Evolutionary conservation across 257 asterid species (phyloP).

Genomic region (Verbena officinalis): DNA sequence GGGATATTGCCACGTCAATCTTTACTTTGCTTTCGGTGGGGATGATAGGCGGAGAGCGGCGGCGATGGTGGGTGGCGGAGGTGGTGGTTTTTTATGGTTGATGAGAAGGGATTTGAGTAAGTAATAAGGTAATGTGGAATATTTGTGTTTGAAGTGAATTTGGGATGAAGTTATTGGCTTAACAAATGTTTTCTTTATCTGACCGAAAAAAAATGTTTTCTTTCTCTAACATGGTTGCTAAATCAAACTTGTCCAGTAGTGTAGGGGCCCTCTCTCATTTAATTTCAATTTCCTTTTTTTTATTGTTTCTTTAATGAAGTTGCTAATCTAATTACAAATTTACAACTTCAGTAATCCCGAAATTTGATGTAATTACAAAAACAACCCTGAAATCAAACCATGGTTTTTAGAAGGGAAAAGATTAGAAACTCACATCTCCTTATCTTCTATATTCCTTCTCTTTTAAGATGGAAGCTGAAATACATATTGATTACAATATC

Average conservation of each 20-base stretch:
- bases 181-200: neutral
- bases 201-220: too few relatives aligned
- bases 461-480: too few relatives aligned
- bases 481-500: too few relatives aligned
- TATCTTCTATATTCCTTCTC: too few relatives aligned
- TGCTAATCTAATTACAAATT: too few relatives aligned
- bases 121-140: conserved; percentile 48
- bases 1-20: conserved; percentile 36
- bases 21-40: conserved; percentile 24
- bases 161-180: conserved; percentile 33
- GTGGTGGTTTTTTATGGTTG: neutral
- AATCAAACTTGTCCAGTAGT: too few relatives aligned
- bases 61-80: conserved; percentile 17
- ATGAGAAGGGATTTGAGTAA: conserved; percentile 31
- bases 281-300: too few relatives aligned
- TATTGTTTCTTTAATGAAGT: too few relatives aligned
- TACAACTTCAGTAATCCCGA: too few relatives aligned
- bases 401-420: too few relatives aligned
- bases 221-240: conserved; percentile 9
- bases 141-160: conserved; percentile 48
- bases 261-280: neutral
- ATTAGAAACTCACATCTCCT: neutral
- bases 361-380: too few relatives aligned
- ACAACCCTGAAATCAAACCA: too few relatives aligned
- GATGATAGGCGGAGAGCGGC: neutral